Evolutionary conservation across 768 basidiomycete species (phyloP), one percentile per base, ranked within the genome.

Genomic region (Pleurotus cornucopiae): DNA sequence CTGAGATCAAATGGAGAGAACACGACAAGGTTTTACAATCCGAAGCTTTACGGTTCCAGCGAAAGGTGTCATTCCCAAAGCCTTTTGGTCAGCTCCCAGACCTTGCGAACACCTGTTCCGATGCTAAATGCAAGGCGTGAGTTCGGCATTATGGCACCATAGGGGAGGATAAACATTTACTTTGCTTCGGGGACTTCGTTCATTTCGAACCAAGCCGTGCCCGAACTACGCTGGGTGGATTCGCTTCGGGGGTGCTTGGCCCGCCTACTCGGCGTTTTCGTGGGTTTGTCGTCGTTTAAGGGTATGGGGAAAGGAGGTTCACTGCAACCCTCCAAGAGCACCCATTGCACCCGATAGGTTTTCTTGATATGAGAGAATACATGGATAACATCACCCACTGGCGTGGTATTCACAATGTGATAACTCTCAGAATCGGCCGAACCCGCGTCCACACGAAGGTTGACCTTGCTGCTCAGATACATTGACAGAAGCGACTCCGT

Each of bases 361-460:
- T 94, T 93, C 63, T 76, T 84, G 65, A 95, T 90, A 66, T 98
- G 94, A 6, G 91, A 93, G 71, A 97, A 97, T 46, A 92, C 73
- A 64, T 96, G 94, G 2, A 85, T 56, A 38, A 95, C 83, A 57
- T 87, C 80, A 9, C 86, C 86, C 18, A 75, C 82, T 16, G 78
- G 72, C 56, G 72, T 71, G 53, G 85, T 73, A 57, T 75, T 71
- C 39, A 71, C 62, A 18, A 89, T 75, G 14, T 66, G 71, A 38
- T 21, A 88, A 74, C 14, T 65, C 69, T 23, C 40, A 40, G 34
- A 48, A 39, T 60, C 46, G 14, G 55, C 47, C n/a, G 40, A 30
- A 30, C 14, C 37, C 20, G 23, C 30, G n/a, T 9, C 4, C 46
- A 39, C 23, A 6, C 55, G 55, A 34, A 48, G 56, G 7, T 56